phyloP scores from a whole-genome alignment of 805 yeast species.

The Ogataea saltuana region DNA sequence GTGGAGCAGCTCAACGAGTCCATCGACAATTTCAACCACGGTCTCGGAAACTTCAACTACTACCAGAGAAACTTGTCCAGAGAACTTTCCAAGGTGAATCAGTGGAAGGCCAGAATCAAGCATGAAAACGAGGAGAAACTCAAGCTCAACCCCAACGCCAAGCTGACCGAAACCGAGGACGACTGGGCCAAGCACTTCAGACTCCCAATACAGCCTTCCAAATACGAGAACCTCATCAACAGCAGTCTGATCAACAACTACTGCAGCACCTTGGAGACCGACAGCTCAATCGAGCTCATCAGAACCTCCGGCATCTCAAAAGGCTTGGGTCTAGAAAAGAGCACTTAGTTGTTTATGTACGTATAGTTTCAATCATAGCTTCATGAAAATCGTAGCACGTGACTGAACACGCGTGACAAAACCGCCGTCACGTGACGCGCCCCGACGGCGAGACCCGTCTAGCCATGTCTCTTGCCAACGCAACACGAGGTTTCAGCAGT shows the following conservation, averaged over 20 bases:
- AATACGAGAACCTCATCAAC: constrained; percentile 68
- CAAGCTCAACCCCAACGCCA: constrained; percentile 52
- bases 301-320: constrained; percentile 62
- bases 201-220: constrained; percentile 72
- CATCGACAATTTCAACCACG: constrained; percentile 74
- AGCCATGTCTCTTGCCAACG: background rate
- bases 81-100: constrained; percentile 66
- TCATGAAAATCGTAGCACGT: no score
- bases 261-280: constrained; percentile 70
- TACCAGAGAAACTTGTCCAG: constrained; percentile 75
- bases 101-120: constrained; percentile 72
- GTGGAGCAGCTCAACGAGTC: constrained; percentile 67
- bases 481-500: no score
- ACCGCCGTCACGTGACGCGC: background rate
- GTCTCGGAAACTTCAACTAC: constrained; percentile 77
- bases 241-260: constrained; percentile 68
- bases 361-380: no score
- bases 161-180: constrained; percentile 52
- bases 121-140: constrained; percentile 63
- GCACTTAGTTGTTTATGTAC: constrained; percentile 1
- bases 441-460: background rate
- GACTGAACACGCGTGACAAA: no score
- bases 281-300: constrained; percentile 64
- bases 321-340: constrained; percentile 41
- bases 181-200: constrained; percentile 63